These are phyloP conservation scores for Ceratocystis albifundus DNA, from an alignment of 2,329 filamentous ascomycete genomes.

Conservation along the genomic window DNA sequence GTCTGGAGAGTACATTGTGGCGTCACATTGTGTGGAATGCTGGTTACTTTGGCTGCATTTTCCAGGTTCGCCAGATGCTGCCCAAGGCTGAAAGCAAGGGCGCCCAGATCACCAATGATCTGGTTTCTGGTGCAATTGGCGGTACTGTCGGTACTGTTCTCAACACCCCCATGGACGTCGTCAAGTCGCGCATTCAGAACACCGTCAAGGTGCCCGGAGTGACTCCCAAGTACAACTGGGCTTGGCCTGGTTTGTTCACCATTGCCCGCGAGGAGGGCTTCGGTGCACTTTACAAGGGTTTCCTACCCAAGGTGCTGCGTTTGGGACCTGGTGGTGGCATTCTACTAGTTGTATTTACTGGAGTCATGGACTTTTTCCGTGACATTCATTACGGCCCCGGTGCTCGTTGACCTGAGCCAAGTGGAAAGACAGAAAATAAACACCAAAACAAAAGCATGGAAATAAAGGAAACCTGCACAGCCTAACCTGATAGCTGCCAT, in stretches of 20 bases:
- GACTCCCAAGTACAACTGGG: constrained; percentile 96
- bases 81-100: constrained; percentile 72
- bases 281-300: constrained; percentile 88
- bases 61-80: constrained; percentile 80
- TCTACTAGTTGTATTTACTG: constrained; percentile 74
- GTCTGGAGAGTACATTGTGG: constrained; percentile 93
- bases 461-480: constrained; percentile 11
- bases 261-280: constrained; percentile 93
- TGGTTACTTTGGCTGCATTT: constrained; percentile 96
- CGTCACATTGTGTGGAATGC: constrained; percentile 83
- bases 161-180: constrained; percentile 93
- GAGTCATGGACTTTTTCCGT: constrained; percentile 86
- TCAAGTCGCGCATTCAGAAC: constrained; percentile 98
- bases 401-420: constrained; percentile 12
- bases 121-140: constrained; percentile 75
- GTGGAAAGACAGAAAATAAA: background rate
- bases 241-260: constrained; percentile 72
- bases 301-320: constrained; percentile 72
- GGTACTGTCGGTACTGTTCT: constrained; percentile 80
- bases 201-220: constrained; percentile 69
- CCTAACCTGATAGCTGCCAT: constrained; percentile 16
- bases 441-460: background rate
- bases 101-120: constrained; percentile 72
- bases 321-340: constrained; percentile 52
- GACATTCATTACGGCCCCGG: constrained; percentile 35